phyloP scores from a whole-genome alignment of 257 asterid species.

The Paraleonurus japonicus region DNA sequence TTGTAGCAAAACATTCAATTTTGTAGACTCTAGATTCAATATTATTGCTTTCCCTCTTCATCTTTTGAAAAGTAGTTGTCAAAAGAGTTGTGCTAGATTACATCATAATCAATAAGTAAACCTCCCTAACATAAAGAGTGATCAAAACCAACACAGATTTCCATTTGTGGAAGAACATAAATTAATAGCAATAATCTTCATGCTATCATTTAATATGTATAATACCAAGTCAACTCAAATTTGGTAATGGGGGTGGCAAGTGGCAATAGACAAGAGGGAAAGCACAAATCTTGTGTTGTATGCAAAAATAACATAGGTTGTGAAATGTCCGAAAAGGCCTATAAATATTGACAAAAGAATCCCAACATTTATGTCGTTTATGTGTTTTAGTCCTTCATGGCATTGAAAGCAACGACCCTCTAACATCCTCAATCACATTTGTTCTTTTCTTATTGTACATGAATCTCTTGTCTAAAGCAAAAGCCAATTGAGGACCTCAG shows the following conservation, averaged over 20 bases:
- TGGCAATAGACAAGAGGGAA: constrained; percentile 30
- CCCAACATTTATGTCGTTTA: constrained; percentile 23
- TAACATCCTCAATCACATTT: constrained; percentile 24
- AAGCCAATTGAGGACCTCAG: not conserved
- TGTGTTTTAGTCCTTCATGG: constrained; percentile 17
- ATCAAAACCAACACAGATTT: not conserved
- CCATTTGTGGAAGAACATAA: constrained; percentile 20
- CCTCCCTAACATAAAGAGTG: constrained; percentile 1
- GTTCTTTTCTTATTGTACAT: constrained; percentile 32
- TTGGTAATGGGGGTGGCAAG: constrained; percentile 22
- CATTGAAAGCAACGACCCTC: constrained; percentile 48
- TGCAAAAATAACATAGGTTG: constrained; percentile 13
- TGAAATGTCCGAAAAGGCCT: constrained; percentile 30
- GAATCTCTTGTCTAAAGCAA: constrained; percentile 25
- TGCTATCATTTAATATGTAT: not conserved
- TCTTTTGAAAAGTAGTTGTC: not conserved
- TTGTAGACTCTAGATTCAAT: not conserved
- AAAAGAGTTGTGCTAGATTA: not conserved
- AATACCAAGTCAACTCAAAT: constrained; percentile 29
- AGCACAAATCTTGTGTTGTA: constrained; percentile 19
- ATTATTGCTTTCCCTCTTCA: not conserved
- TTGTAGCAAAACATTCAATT: not conserved
- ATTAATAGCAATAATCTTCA: not conserved
- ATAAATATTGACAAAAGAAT: constrained; percentile 32
- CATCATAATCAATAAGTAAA: not conserved